Percentiles rank a stretch among this genome's conserved stretches.
Conservation (phyloP, 140 eudicot species). For the Ambrosia hybrid region DNA sequence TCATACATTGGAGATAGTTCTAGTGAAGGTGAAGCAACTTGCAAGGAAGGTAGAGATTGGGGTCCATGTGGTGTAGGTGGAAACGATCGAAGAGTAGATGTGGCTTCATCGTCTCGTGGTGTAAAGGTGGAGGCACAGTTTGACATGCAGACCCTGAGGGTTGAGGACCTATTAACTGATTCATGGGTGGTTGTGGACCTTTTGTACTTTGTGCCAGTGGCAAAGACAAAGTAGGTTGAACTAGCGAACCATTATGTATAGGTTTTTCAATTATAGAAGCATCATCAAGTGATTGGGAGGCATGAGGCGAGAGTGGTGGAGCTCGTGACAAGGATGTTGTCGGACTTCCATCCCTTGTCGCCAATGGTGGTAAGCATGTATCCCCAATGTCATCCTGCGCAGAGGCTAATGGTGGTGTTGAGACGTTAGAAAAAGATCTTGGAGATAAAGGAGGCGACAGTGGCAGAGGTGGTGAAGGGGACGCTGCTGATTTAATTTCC, state of each 20-base stretch:
- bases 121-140: conserved; percentile 18
- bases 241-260: background rate
- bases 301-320: conserved; percentile 10
- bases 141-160: conserved; percentile 11
- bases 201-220: too few relatives aligned
- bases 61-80: conserved; percentile 1
- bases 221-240: too few relatives aligned
- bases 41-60: conserved; percentile 3
- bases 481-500: conserved; percentile 21
- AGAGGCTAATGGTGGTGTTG: background rate
- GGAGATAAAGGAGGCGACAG: conserved; percentile 17
- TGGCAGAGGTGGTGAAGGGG: conserved; percentile 25
- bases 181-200: background rate
- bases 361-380: background rate
- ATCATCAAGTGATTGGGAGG: conserved; percentile 11
- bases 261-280: conserved; percentile 18
- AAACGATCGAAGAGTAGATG: background rate
- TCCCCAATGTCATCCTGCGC: conserved; percentile 9
- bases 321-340: background rate
- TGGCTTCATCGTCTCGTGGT: conserved; percentile 29
- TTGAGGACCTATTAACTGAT: conserved; percentile 9
- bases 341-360: too few relatives aligned
- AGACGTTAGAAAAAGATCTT: background rate
- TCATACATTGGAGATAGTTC: conserved; percentile 36
- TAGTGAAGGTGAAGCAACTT: conserved; percentile 11